These are phyloP conservation scores for Helicosporidium sp. DNA, from an alignment of 139 green algal genomes.

Conservation along the genomic window DNA sequence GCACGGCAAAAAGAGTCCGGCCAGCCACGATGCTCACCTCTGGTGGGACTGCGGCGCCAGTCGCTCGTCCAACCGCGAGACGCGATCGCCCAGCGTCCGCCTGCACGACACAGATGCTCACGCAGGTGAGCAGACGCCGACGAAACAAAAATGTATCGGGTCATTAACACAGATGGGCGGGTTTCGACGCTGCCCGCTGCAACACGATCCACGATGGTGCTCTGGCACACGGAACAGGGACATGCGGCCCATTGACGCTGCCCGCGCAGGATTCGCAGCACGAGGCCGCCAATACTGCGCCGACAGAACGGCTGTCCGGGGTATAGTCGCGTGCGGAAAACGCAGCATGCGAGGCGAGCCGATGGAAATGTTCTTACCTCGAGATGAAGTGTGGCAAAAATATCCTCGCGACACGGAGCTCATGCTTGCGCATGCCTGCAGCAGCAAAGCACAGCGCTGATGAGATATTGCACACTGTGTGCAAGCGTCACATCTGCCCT, in stretches of 20 bases:
- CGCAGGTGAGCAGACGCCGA: no score
- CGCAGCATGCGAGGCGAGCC: constrained; percentile 3
- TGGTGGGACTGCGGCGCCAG: no score
- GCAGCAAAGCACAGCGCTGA: background rate
- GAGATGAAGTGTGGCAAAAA: background rate
- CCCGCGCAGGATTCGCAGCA: background rate
- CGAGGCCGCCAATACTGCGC: no score
- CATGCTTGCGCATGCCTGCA: background rate
- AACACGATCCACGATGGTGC: constrained; percentile 14
- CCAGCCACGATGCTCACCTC: background rate
- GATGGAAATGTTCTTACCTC: background rate
- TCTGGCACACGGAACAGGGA: constrained; percentile 24
- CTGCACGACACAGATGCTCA: no score
- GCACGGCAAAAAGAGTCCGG: background rate
- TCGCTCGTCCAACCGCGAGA: no score
- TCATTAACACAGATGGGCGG: background rate
- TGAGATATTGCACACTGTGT: background rate
- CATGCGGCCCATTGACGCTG: constrained; percentile 15
- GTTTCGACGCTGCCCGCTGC: background rate
- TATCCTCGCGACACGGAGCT: background rate
- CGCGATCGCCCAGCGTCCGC: background rate
- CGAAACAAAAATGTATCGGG: background rate
- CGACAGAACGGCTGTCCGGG: constrained; percentile 25
- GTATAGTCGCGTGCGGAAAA: constrained; percentile 12
- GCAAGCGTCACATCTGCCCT: background rate